Base-by-base conservation (phyloP, 2,329 filamentous ascomycete genomes). In the Amylocarpus encephaloides region DNA sequence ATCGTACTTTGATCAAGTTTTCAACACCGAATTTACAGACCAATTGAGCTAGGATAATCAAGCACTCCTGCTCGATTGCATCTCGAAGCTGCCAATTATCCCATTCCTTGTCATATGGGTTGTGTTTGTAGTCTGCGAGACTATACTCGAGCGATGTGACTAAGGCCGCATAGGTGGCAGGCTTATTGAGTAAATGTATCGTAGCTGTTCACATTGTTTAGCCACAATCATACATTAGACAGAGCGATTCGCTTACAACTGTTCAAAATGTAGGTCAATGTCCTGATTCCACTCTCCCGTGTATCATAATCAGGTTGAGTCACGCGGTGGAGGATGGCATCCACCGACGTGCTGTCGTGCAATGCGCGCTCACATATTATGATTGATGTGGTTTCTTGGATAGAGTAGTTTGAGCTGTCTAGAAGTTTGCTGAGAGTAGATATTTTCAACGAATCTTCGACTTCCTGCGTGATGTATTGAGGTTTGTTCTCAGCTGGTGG, bases 401-500 rank as follows among this genome's bases (percentile, higher is more conserved):
- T 85, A 16, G 85, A 78, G 61, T 80, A 83, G 66, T 83, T 92
- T 53, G 85, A 85, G 65, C 86, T 86, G 46, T 77, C 73, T 11
- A 86, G 71, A 3, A 91, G 74, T 56, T 80, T 85, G 46, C 82
- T 73, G 9, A 91, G 72, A 0, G 86, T 90, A 38, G 76, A 73
- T 10, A 82, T 63, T 51, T 82, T 78, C 38, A 90, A 72, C 2
- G 84, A 78, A 62, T 89, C 85, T 62, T 90, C 85, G 2, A 84
- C 87, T 19, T 85, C 81, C 65, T 89, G 83, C 12, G 82, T 86
- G 56, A 88, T 86, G 64, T 87, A 86, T 58, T 84, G 79, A 45
- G 85, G 79, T 64, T 85, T 83, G 33, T 81, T 81, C 52, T 82
- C 78, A 34, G 72, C 64, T 33, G 80, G 77, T 52, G 80, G 80